phyloP scores from a whole-genome alignment of 129 eudicot genomes.

The Oenanthe sinensis region DNA sequence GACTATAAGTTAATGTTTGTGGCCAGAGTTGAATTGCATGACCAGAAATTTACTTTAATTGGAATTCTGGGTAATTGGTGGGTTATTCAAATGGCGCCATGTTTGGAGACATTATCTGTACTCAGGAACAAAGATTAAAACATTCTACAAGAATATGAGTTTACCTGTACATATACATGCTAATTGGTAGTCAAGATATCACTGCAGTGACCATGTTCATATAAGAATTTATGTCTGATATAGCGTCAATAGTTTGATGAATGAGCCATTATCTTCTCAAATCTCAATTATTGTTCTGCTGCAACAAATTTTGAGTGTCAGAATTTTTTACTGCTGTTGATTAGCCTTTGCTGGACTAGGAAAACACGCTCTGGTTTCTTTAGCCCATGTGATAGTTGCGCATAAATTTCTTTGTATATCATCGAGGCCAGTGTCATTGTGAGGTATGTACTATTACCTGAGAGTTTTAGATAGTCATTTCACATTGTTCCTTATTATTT shows the following conservation, averaged over 20 bases:
- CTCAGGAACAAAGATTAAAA: slow-evolving; percentile 16
- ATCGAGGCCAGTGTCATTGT: not conserved
- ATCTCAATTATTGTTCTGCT: not conserved
- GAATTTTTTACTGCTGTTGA: not conserved
- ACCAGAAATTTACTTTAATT: slow-evolving; percentile 37
- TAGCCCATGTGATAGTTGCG: not conserved
- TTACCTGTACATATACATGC: slow-evolving; percentile 6
- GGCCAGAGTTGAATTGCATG: slow-evolving; percentile 45
- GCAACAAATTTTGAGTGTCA: not conserved
- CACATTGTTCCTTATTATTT: not conserved
- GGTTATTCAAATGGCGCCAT: slow-evolving; percentile 38
- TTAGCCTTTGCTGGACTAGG: not conserved
- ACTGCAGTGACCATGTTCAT: slow-evolving; percentile 5
- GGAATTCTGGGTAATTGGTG: slow-evolving; percentile 74
- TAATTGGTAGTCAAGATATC: not conserved
- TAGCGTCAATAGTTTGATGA: slow-evolving; percentile 9
- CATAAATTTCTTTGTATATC: slow-evolving; percentile 1
- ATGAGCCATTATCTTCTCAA: not conserved
- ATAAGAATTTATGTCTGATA: not conserved
- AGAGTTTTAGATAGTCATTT: not conserved
- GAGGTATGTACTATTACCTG: not conserved
- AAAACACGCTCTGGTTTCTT: not conserved
- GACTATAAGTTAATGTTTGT: slow-evolving; percentile 45
- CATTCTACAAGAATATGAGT: not conserved
- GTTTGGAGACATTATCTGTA: slow-evolving; percentile 22